Conservation (phyloP, 257 asterid genomes). For the Pogostemon cablin region DNA sequence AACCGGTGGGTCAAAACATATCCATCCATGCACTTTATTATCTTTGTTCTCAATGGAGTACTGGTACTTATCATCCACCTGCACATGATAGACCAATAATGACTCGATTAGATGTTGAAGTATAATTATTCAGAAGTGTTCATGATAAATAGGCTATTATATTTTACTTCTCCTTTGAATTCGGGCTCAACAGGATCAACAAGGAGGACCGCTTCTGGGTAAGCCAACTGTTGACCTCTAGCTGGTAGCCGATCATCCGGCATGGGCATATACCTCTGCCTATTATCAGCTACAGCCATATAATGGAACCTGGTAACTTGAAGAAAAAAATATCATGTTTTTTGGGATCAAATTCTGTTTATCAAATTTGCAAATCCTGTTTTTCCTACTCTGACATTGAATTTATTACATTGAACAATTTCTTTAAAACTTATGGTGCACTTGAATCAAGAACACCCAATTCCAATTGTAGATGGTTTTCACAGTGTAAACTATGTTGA, state of each 20-base stretch:
- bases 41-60: conserved; percentile 73
- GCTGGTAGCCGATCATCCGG: conserved; percentile 74
- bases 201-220: conserved; percentile 86
- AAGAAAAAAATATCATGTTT: conserved; percentile 4
- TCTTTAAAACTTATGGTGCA: not conserved
- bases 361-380: not conserved
- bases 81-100: conserved; percentile 25
- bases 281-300: conserved; percentile 74
- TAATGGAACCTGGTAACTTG: conserved; percentile 61
- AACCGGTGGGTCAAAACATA: conserved; percentile 68
- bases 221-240: conserved; percentile 68
- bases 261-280: conserved; percentile 80
- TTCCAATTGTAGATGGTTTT: conserved; percentile 5
- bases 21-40: conserved; percentile 78
- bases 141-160: conserved; percentile 20
- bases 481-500: not conserved
- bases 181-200: conserved; percentile 67
- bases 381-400: not conserved
- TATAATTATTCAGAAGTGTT: conserved; percentile 22
- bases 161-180: conserved; percentile 72
- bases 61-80: conserved; percentile 90
- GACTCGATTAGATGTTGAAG: conserved; percentile 14
- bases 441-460: conserved; percentile 14
- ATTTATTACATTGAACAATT: not conserved
- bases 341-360: not conserved